Base-by-base conservation (phyloP, 371 early-diverging fungal species). In the Coelomomyces lativittatus region DNA sequence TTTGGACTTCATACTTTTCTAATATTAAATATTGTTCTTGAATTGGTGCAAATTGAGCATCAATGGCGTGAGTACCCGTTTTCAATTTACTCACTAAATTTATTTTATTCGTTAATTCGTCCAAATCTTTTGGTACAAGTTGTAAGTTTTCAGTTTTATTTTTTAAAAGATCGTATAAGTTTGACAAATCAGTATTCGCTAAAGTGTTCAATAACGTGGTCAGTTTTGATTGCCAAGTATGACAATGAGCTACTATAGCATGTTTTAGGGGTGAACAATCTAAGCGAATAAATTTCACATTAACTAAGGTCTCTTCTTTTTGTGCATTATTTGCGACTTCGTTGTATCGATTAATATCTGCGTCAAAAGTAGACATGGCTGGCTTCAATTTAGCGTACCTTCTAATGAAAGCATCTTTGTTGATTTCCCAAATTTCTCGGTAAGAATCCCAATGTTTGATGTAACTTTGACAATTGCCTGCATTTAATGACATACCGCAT, bases 401-500 rank as follows among this genome's bases (percentile, higher is more conserved):
- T 4, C 76, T 51, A 34, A 75, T 73, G 51, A 73, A 75, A 6
- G 76, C 76, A 51, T 75, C 76, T 48, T 75, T 75, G 58, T 73
- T 75, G 52, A 75, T 65, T 51, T 75, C 76, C 70, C 72, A 75
- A 28, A 75, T 75, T 44, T 74, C 75, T 21, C 70, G 56, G 53
- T 74, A 74, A 12, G 66, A 54, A 52, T 74, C 75, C 75, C 75
- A 74, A 46, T 66, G 62, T 11, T 62, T 51, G 12, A 74, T 51
- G 47, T 74, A 71, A 3, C 62, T 54, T 49, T 67, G 63, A 48
- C 72, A 70, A 31, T 62, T 67, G 12, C 48, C 32, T 0, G 66
- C 68, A 43, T 72, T 74, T 44, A 55, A 55, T 6, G 63, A 25
- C 75, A 74, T 67, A 7, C 73, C 75, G 19, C 51, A 58, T 45